A percentile compares a stretch with the other conserved stretches of the same genome.
phyloP scores from a whole-genome alignment of 1,284 basidiomycete species.

The Paramarasmius palmivorus region DNA sequence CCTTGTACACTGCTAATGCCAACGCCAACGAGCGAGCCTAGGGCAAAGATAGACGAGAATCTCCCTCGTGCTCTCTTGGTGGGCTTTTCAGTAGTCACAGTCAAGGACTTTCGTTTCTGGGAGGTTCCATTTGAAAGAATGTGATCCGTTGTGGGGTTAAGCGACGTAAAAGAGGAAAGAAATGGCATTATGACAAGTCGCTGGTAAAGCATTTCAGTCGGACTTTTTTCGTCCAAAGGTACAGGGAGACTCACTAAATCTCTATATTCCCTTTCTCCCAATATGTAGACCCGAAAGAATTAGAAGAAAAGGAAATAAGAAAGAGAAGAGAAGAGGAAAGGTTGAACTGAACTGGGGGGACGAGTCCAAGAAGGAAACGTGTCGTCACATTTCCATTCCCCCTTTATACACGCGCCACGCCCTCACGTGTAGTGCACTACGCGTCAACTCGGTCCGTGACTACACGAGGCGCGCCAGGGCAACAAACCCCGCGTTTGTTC shows the following conservation, averaged over 20 bases:
- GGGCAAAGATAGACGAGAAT: constrained; percentile 1
- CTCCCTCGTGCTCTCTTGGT: constrained; percentile 1
- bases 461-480: constrained; percentile 1
- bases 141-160: constrained; percentile 2
- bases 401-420: not conserved
- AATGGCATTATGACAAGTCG: not conserved
- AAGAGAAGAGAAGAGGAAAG: not conserved
- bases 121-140: not conserved
- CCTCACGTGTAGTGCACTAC: not conserved
- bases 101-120: constrained; percentile 1
- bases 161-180: not conserved
- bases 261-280: not conserved
- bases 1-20: not conserved
- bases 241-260: not conserved
- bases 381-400: not conserved
- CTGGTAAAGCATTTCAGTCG: not conserved
- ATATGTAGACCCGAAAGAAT: not conserved
- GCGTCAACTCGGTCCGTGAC: not conserved
- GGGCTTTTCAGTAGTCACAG: not conserved
- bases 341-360: not conserved
- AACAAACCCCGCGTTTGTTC: not conserved
- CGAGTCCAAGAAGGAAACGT: constrained; percentile 5
- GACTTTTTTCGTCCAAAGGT: not conserved
- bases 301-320: not conserved
- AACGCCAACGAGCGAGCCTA: not conserved